Evolutionary conservation across 805 yeast genomes (phyloP), one percentile per base, ranked within the genome.

Genomic region (Ogataea trehalophila): DNA sequence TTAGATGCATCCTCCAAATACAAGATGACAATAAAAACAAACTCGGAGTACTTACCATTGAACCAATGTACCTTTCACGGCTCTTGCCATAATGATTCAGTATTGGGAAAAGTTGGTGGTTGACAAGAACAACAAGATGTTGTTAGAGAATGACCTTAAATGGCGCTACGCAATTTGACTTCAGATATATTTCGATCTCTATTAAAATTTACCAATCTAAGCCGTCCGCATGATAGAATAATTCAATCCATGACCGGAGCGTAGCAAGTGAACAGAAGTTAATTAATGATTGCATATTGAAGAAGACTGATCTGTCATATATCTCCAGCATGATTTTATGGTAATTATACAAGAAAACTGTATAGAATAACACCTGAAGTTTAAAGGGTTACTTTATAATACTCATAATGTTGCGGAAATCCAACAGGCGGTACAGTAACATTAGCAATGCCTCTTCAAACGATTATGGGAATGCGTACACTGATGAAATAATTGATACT

Each of bases 41-140:
- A 16, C 9, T 6, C 37, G 6, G 29, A 18, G 11, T 40, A 56
- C 67, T 47, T 51, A 62, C 67, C 72, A 79, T 53, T 77, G 75
- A 16, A 79, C 66, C 41, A 79, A 57, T 3, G 77, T 71, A 44
- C 83, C 83, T 59, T 74, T 76, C 39, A 80, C 71, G 37, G 83
- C 83, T 51, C 80, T 68, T 2, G 82, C 78, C 83, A 67, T 67
- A 2, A 7, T 31, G 13, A 26, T 6, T 16, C 15, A 33, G 16
- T 6, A 9, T 11, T 4, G 6, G 17, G n/a, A 33, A 26, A 6
- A 9, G 31, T 6, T 26, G 31, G 36, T 7, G 17, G 5, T 7
- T 15, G 36, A 33, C 17, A 33, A 5, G 36, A n/a, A 33, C 7
- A 6, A n/a, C 15, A 1, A 15, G 36, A 33, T 2, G 17, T 15